A percentile compares a stretch with the other conserved stretches of the same genome.
Evolutionary conservation across 768 basidiomycete genomes (phyloP).

Genomic region (Amanita exitialis): DNA sequence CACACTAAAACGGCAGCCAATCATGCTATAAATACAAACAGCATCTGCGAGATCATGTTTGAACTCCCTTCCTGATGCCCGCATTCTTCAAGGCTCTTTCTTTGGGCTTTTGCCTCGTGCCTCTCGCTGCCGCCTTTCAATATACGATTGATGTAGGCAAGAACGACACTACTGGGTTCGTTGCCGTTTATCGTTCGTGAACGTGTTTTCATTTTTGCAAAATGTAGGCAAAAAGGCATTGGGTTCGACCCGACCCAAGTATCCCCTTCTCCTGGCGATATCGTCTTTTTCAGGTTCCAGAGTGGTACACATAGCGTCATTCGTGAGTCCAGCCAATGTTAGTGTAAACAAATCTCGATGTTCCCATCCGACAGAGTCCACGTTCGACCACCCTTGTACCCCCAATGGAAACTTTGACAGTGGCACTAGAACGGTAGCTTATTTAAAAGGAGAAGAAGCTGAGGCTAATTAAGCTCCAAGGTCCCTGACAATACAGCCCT

Average conservation of each 20-base stretch:
- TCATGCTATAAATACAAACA: background rate
- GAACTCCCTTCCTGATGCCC: background rate
- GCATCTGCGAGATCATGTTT: background rate
- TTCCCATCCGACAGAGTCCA: slow-evolving; percentile 16
- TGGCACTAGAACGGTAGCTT: slow-evolving; percentile 22
- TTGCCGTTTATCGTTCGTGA: background rate
- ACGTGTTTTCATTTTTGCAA: background rate
- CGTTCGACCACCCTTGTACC: slow-evolving; percentile 27
- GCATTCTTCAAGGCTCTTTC: slow-evolving; percentile 1
- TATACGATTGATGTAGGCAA: slow-evolving; percentile 29
- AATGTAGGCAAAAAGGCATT: slow-evolving; percentile 26
- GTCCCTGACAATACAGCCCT: slow-evolving; percentile 20
- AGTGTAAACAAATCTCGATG: background rate
- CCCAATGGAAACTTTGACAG: slow-evolving; percentile 23
- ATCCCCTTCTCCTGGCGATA: slow-evolving; percentile 22
- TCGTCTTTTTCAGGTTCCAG: slow-evolving; percentile 26
- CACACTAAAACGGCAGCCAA: background rate
- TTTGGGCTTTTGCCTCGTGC: slow-evolving; percentile 11
- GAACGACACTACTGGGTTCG: slow-evolving; percentile 30
- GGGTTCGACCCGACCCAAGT: slow-evolving; percentile 33
- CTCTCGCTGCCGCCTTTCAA: slow-evolving; percentile 18
- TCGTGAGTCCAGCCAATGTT: slow-evolving; percentile 18
- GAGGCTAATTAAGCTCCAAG: slow-evolving; percentile 9
- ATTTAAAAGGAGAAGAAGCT: background rate
- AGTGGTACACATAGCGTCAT: slow-evolving; percentile 29